A percentile compares a stretch with the other conserved stretches of the same genome.
These are phyloP conservation scores for Sarcodon sp. DNA, from an alignment of 768 basidiomycete genomes.

Conservation along the genomic window DNA sequence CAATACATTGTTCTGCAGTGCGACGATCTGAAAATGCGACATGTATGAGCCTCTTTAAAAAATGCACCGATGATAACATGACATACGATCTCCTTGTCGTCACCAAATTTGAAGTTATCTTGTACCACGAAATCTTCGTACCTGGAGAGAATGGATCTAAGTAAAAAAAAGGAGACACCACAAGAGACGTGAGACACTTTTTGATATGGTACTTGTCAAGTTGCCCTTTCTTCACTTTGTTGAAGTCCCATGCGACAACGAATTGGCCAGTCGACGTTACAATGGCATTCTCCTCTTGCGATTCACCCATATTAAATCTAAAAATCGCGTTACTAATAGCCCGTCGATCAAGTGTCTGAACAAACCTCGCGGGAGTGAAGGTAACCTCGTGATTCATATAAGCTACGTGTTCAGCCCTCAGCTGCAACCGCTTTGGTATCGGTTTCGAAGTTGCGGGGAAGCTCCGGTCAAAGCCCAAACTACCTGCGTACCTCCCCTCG, in stretches of 20 bases:
- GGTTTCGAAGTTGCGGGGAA: constrained; percentile 96
- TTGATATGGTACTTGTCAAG: constrained; percentile 93
- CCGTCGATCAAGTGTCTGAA: constrained; percentile 1
- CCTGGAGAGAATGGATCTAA: constrained; percentile 14
- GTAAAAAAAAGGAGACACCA: background rate
- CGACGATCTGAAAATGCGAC: constrained; percentile 62
- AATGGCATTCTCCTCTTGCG: constrained; percentile 86
- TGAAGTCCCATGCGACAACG: constrained; percentile 96
- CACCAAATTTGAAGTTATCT: constrained; percentile 96
- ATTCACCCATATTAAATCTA: constrained; percentile 89
- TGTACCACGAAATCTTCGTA: constrained; percentile 93
- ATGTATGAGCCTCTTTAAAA: background rate
- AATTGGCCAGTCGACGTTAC: constrained; percentile 89
- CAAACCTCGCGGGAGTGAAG: constrained; percentile 89
- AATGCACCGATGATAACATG: background rate
- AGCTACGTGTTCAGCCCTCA: constrained; percentile 84
- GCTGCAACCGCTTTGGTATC: constrained; percentile 74
- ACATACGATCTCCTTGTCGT: constrained; percentile 91
- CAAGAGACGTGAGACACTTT: constrained; percentile 27
- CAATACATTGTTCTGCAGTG: constrained; percentile 86
- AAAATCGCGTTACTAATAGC: constrained; percentile 2
- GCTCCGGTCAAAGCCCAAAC: constrained; percentile 82
- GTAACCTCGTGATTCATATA: constrained; percentile 83
- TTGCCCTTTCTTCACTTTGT: constrained; percentile 85
- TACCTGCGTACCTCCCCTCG: constrained; percentile 73